Base-by-base conservation (phyloP, 805 yeast species). In the Pachysolen tannophilus region DNA sequence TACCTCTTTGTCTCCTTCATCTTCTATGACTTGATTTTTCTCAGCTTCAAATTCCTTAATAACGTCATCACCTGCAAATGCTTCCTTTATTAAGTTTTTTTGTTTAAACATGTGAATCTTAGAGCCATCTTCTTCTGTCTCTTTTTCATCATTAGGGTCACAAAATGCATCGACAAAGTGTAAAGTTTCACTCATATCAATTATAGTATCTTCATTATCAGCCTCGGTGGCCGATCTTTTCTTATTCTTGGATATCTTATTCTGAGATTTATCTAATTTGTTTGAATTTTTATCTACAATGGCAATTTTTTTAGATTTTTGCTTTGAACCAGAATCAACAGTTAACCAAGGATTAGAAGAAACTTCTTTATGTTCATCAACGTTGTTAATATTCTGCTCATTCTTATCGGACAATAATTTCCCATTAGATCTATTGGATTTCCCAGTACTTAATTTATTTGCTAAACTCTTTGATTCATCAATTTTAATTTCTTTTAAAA, bases 21-120 rank as follows among this genome's bases (percentile, higher is more conserved):
- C 87, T 29, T 63, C 71, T 5, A 69, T 65, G 9, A 72, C 72
- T 45, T 73, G 68, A 38, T 66, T 63, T 61, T 90, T 92, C 48
- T 88, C 97, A 10, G 63, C 69, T 43, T 74, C 76, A 55, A 92
- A 92, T 45, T 87, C 87, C 24, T 47, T 69, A 11, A 85, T 82
- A 26, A 90, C 95, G 53, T 92, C 92, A 60, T 92, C 98, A 19
- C 97, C 97, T 3, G 97, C 97, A 67, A 92, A 92, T 0, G 97
- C 98, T 52, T 87, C 81, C 41, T 80, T 75, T 42, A 92, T 82
- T 30, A 92, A 66, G 35, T 85, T 88, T 44, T 77, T 76, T 51
- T 87, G 95, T 46, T 75, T 74, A 63, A 87, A 84, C 71, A 74
- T 67, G 39, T 62, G 65, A 21, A 60, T 54, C 27, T 64, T 67